Percentiles rank a stretch among this genome's conserved stretches.
phyloP scores from a whole-genome alignment of 176 grass and related monocot genomes.

The Cymbopogon citratus region DNA sequence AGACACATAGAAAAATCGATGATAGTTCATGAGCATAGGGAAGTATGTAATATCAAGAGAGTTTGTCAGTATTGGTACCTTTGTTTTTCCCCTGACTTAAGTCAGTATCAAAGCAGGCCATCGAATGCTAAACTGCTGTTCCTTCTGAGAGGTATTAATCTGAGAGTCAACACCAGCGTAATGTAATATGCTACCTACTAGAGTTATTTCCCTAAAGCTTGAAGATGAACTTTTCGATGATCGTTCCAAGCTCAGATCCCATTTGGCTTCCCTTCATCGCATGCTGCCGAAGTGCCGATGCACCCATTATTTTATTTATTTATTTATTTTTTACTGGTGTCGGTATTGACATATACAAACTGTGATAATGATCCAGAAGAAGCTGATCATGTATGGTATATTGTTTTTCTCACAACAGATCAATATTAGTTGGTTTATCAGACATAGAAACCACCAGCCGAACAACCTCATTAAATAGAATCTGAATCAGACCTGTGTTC shows the following conservation, averaged over 20 bases:
- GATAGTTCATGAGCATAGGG: conserved; percentile 3
- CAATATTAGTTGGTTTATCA: too few species aligned
- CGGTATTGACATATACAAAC: background rate
- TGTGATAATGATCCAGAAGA: background rate
- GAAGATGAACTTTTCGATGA: background rate
- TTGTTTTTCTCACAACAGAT: too few species aligned
- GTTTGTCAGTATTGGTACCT: background rate
- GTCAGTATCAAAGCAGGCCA: background rate
- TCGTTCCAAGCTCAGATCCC: background rate
- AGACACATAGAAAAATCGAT: background rate
- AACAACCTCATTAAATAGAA: too few species aligned
- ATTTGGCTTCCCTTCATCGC: background rate
- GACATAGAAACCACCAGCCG: too few species aligned
- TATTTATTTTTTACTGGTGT: too few species aligned
- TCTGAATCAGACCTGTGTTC: background rate
- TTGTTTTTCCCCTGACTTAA: background rate
- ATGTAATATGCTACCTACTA: background rate
- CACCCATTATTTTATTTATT: too few species aligned
- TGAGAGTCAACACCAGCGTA: background rate
- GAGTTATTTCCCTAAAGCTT: background rate
- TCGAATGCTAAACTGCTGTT: background rate
- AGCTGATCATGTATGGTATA: background rate
- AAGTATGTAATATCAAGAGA: background rate
- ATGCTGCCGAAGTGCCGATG: background rate
- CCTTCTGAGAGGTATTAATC: too few species aligned